phyloP scores from a whole-genome alignment of 257 asterid genomes.

The Perilla frutescens region DNA sequence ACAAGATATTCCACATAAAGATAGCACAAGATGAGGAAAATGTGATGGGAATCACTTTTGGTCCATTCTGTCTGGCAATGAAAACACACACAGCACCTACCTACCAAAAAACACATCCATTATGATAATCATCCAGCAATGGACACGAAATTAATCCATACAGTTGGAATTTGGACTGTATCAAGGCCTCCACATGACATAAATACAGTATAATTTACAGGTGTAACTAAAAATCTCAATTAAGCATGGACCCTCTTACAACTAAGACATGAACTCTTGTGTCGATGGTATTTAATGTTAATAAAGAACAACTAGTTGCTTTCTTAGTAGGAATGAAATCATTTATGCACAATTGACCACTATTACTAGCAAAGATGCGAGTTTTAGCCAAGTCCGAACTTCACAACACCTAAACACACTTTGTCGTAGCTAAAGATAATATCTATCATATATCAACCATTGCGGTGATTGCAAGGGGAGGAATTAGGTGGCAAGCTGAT shows the following conservation, averaged over 20 bases:
- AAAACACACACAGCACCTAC: conserved; percentile 38
- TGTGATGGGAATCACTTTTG: conserved; percentile 46
- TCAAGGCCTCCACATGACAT: conserved; percentile 41
- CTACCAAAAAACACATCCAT: conserved; percentile 53
- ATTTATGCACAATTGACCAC: conserved; percentile 31
- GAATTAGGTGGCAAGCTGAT: conserved; percentile 24
- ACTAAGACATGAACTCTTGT: conserved; percentile 35
- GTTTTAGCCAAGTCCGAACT: not conserved
- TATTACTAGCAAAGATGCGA: not conserved
- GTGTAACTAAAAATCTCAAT: conserved; percentile 29
- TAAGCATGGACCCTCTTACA: conserved; percentile 42
- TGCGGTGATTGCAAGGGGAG: conserved; percentile 7
- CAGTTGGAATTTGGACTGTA: conserved; percentile 51
- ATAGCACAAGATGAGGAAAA: conserved; percentile 33
- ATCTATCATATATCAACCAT: not conserved
- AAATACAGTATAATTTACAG: conserved; percentile 25
- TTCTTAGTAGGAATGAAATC: conserved; percentile 29
- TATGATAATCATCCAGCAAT: conserved; percentile 37
- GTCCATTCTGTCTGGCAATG: conserved; percentile 47
- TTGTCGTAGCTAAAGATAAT: conserved; percentile 11
- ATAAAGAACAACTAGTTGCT: conserved; percentile 41
- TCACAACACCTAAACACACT: not conserved
- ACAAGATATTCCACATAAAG: conserved; percentile 30
- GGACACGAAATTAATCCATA: conserved; percentile 37
- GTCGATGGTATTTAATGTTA: conserved; percentile 37